phyloP scores from a whole-genome alignment of 1,284 basidiomycete genomes.

The Cutaneotrichosporon cavernicola region DNA sequence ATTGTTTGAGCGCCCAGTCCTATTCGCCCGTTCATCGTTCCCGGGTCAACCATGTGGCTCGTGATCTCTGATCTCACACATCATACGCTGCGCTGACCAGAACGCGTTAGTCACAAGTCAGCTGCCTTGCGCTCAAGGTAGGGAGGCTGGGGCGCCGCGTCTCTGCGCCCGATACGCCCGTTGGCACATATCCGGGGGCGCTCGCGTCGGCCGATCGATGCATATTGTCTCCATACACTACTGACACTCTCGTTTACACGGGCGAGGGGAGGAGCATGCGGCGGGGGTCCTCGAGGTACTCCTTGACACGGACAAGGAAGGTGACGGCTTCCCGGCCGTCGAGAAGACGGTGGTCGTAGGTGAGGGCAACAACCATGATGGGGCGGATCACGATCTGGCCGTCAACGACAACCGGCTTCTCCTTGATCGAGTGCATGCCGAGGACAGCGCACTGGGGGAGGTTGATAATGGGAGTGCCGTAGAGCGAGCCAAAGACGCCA shows the following conservation, averaged over 20 bases:
- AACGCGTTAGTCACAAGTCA: neutral
- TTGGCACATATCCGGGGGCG: neutral
- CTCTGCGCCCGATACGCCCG: neutral
- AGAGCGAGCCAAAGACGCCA: conserved; percentile 95
- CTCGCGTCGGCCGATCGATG: conserved; percentile 5
- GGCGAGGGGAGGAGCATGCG: conserved; percentile 61
- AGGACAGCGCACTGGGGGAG: conserved; percentile 92
- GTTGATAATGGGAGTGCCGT: conserved; percentile 97
- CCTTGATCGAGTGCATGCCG: conserved; percentile 97
- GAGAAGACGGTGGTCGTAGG: conserved; percentile 93
- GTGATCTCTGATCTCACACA: too few species aligned
- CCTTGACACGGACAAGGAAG: conserved; percentile 80
- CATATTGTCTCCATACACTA: conserved; percentile 17
- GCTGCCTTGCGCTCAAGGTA: neutral
- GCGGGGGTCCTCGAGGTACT: conserved; percentile 67
- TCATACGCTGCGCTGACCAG: neutral
- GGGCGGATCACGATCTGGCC: conserved; percentile 87
- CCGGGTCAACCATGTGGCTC: neutral
- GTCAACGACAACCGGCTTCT: conserved; percentile 86
- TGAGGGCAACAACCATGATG: conserved; percentile 93
- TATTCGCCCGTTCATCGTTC: neutral
- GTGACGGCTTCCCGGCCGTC: conserved; percentile 96
- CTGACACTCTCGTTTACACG: conserved; percentile 32
- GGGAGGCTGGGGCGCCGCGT: neutral
- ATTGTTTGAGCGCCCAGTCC: neutral